Evolutionary conservation across 306 rosid species (phyloP).

Genomic region (Cucurbita pepo): DNA sequence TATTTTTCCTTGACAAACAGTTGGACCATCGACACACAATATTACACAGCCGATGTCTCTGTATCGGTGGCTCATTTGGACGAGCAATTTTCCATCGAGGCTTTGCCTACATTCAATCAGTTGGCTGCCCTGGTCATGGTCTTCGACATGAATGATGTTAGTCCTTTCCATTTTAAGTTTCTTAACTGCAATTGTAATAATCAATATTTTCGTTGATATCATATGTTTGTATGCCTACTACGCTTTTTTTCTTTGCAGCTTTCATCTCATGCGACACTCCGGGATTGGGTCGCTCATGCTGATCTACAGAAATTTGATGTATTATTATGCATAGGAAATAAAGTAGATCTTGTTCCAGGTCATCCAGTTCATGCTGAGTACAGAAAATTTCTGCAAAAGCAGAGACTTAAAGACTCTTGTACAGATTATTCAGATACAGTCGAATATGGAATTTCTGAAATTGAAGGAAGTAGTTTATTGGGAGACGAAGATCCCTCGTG

Average conservation of each 20-base stretch:
- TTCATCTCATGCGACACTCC: conserved; percentile 44
- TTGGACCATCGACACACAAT: conserved; percentile 70
- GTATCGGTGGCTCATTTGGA: conserved; percentile 56
- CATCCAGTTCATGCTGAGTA: conserved; percentile 75
- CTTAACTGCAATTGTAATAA: not conserved
- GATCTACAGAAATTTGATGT: conserved; percentile 65
- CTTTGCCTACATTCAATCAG: conserved; percentile 28
- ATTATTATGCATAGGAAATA: conserved; percentile 74
- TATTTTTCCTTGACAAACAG: conserved; percentile 18
- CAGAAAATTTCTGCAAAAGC: conserved; percentile 41
- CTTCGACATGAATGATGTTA: conserved; percentile 64
- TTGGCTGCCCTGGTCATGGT: conserved; percentile 73
- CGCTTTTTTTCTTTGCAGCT: conserved; percentile 30
- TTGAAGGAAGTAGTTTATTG: conserved; percentile 70
- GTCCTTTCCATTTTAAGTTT: conserved; percentile 8
- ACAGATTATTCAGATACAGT: conserved; percentile 19
- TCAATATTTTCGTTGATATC: not conserved
- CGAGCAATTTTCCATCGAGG: conserved; percentile 34
- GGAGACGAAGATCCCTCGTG: conserved; percentile 35
- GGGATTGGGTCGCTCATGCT: conserved; percentile 45
- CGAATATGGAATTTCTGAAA: conserved; percentile 63
- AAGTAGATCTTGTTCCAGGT: conserved; percentile 62
- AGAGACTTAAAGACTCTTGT: conserved; percentile 31
- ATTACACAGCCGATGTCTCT: conserved; percentile 71
- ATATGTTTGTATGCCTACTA: not conserved